Base-by-base conservation (phyloP, 441 rosid species). In the Mallotus japonicus region DNA sequence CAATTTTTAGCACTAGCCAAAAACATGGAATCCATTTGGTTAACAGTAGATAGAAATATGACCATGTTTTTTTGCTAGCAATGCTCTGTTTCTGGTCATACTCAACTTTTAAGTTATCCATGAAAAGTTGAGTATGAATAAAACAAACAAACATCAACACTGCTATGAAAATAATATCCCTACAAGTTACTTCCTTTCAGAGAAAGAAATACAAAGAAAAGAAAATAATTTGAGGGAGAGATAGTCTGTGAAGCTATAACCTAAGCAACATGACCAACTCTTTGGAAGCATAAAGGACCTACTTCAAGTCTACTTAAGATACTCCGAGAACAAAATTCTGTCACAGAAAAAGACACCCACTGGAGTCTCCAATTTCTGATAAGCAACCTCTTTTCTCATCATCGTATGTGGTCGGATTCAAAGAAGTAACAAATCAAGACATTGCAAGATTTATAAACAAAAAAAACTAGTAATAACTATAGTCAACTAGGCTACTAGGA, bases 401-500 rank as follows among this genome's bases (percentile, higher is more conserved):
- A 4, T 59, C 11, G 15, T 60, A n/a, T 10, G 49, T 34, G 16
- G 57, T 71, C 19, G 32, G 16, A 56, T 64, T 61, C 37, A 64
- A 59, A 20, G 76, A 65, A 75, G 71, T 63, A 40, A 63, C 69
- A 59, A 62, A 59, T 32, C 73, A 40, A 47, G 63, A 67, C 12
- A 32, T 22, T 24, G 58, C 65, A 62, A 49, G 34, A 24, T 57
- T 24, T 70, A 9, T 12, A 47, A 53, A 28, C 19, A 6, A 62
- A n/a, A 59, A 68, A 16, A 54, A 12, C 51, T 16, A 14, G 47
- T 50, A 60, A 62, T 51, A 62, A 19, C 32, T 20, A n/a, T 13
- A 9, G 24, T 72, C 16, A 51, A 60, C 65, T 82, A 81, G 72
- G 72, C 58, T 78, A 71, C 66, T 40, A 62, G 55, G 56, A 70